Percentiles rank a stretch among this genome's conserved stretches.
These are phyloP conservation scores for Ramichloridium luteum DNA, from an alignment of 2,329 filamentous ascomycete genomes.

Conservation along the genomic window DNA sequence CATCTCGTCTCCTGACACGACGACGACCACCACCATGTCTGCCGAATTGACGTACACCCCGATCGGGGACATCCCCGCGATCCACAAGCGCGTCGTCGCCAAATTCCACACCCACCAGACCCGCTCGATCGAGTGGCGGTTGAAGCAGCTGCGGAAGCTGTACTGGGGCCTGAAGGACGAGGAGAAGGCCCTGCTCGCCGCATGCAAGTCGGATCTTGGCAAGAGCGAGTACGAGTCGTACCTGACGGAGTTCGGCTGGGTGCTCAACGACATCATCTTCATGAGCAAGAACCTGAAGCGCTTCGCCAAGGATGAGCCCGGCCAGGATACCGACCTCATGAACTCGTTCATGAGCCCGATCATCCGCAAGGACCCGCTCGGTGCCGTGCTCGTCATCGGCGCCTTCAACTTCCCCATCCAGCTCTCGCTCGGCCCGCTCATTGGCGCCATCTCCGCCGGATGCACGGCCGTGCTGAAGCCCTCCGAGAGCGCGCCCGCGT, in stretches of 20 bases:
- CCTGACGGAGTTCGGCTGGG: constrained; percentile 64
- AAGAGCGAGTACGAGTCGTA: constrained; percentile 66
- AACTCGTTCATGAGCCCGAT: constrained; percentile 60
- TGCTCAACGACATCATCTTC: constrained; percentile 70
- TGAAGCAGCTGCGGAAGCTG: constrained; percentile 79
- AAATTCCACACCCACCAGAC: constrained; percentile 74
- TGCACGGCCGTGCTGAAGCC: constrained; percentile 88
- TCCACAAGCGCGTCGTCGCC: constrained; percentile 48
- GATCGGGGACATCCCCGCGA: constrained; percentile 51
- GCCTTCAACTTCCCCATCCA: constrained; percentile 91
- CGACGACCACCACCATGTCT: too few relatives aligned
- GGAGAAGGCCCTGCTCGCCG: constrained; percentile 57
- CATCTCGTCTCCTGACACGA: too few relatives aligned
- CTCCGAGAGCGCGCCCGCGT: constrained; percentile 65
- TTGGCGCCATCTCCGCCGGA: constrained; percentile 84
- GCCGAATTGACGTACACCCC: constrained; percentile 40
- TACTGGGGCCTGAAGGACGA: constrained; percentile 87
- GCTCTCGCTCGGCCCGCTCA: constrained; percentile 62
- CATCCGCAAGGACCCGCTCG: constrained; percentile 78
- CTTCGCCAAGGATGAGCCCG: constrained; percentile 72
- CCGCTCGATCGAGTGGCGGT: constrained; percentile 67
- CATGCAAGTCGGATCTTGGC: constrained; percentile 63
- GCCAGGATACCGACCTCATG: constrained; percentile 55
- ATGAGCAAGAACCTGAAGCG: constrained; percentile 64
- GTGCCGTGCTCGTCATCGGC: constrained; percentile 68